A percentile compares a stretch with the other conserved stretches of the same genome.
These are phyloP conservation scores for Cenchrus purpureus DNA, from an alignment of 176 grass and related monocot species.

Conservation along the genomic window DNA sequence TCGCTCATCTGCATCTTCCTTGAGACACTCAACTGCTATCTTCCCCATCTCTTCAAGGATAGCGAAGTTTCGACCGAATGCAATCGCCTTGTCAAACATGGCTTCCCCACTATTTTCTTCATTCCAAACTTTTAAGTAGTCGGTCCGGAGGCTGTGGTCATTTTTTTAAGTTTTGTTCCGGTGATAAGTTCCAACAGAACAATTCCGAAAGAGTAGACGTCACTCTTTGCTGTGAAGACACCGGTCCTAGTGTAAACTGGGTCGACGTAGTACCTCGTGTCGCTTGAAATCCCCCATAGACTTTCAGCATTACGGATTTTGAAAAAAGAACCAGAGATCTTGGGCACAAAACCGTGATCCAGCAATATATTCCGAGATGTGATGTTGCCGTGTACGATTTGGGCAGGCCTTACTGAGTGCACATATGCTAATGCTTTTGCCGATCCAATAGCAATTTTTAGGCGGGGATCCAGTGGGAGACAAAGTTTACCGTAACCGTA, in stretches of 20 bases:
- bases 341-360: no score
- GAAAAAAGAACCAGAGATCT: no score
- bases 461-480: neutral
- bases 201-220: no score
- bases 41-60: constrained; percentile 14
- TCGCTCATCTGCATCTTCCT: no score
- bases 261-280: no score
- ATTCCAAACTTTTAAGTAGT: neutral
- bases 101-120: neutral
- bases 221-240: no score
- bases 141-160: rapidly evolving
- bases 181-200: constrained; percentile 11
- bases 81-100: constrained; percentile 5
- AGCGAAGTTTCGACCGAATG: neutral
- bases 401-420: neutral
- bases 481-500: no score
- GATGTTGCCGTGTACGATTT: neutral
- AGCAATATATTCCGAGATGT: no score
- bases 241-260: no score
- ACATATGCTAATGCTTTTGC: constrained; percentile 4
- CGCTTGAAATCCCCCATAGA: no score
- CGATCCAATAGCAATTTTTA: neutral
- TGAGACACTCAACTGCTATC: no score
- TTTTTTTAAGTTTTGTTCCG: neutral
- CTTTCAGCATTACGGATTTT: no score